phyloP scores from a whole-genome alignment of 148 eudicot genomes.

The Chenopodium quinoa region DNA sequence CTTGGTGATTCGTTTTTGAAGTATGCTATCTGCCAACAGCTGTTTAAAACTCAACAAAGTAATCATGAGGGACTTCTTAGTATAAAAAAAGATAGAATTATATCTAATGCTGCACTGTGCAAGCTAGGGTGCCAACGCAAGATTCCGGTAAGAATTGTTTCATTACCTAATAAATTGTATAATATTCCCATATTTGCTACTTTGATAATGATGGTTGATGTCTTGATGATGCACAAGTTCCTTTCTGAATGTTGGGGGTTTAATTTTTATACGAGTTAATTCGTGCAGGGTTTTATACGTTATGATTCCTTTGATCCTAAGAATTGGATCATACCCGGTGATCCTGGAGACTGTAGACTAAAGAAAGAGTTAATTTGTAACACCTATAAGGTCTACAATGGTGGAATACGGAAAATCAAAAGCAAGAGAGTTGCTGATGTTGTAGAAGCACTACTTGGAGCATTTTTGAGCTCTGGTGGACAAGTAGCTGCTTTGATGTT shows the following conservation, averaged over 20 bases:
- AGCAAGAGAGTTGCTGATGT: conserved; percentile 82
- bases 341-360: conserved; percentile 27
- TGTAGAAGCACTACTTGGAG: conserved; percentile 93
- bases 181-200: neutral
- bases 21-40: conserved; percentile 69
- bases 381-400: conserved; percentile 39
- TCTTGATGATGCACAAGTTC: neutral
- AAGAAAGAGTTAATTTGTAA: conserved; percentile 40
- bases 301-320: conserved; percentile 66
- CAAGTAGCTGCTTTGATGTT: conserved; percentile 67
- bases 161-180: neutral
- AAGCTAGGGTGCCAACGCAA: conserved; percentile 74
- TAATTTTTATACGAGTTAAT: neutral
- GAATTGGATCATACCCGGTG: conserved; percentile 73
- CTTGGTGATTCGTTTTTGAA: conserved; percentile 96
- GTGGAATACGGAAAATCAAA: conserved; percentile 44
- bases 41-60: conserved; percentile 55
- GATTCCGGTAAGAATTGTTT: conserved; percentile 52
- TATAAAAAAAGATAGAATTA: conserved; percentile 48
- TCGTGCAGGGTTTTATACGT: conserved; percentile 81
- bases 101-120: conserved; percentile 69
- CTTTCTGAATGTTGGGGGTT: neutral
- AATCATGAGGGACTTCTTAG: conserved; percentile 87
- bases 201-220: neutral
- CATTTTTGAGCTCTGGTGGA: conserved; percentile 63